A percentile compares a stretch with the other conserved stretches of the same genome.
Conservation (phyloP, 2,329 filamentous ascomycete species). For the Colletotrichum orchidophilum region DNA sequence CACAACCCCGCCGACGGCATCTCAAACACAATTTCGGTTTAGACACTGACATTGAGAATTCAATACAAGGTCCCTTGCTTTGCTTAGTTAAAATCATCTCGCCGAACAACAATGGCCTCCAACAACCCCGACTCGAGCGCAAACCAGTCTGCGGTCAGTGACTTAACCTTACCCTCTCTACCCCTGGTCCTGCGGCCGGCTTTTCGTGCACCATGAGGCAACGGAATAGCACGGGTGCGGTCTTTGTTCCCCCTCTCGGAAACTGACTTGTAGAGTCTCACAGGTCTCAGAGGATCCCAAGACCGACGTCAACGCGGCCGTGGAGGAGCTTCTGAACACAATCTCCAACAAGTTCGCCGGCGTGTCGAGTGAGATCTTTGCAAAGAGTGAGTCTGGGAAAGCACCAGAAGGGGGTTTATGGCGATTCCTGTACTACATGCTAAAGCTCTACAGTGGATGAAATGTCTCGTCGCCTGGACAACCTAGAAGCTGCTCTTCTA, state of each 20-base stretch:
- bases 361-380: slow-evolving; percentile 86
- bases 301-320: slow-evolving; percentile 77
- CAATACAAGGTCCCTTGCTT: background rate
- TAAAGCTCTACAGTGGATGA: slow-evolving; percentile 77
- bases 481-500: slow-evolving; percentile 78
- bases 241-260: background rate
- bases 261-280: background rate
- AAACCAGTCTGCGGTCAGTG: slow-evolving; percentile 47
- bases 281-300: slow-evolving; percentile 55
- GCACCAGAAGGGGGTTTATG: background rate
- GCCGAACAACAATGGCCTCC: slow-evolving; percentile 45
- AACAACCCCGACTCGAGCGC: slow-evolving; percentile 47
- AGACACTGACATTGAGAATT: background rate
- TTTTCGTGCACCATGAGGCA: background rate
- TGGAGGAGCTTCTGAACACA: slow-evolving; percentile 88
- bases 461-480: slow-evolving; percentile 88
- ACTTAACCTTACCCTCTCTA: background rate
- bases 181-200: background rate
- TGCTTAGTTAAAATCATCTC: background rate
- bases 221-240: background rate
- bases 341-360: slow-evolving; percentile 86
- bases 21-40: background rate
- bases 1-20: background rate
- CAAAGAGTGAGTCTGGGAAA: slow-evolving; percentile 73
- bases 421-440: background rate